Conservation (phyloP, 805 yeast species). For the Maudiozyma bulderi region DNA sequence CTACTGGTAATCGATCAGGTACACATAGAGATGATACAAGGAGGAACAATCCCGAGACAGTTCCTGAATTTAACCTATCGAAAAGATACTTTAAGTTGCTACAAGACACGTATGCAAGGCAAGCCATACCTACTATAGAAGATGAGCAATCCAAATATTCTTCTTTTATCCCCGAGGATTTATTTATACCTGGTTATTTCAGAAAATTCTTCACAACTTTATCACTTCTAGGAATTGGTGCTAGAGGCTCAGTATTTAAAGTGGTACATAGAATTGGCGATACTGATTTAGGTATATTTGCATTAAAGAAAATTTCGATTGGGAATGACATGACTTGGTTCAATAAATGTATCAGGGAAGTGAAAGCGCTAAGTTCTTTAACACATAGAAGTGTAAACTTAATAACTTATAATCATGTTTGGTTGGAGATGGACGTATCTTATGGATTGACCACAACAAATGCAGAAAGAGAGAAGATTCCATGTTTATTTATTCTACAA, state of each 20-base stretch:
- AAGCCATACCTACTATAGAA: background rate
- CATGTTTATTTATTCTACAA: slow-evolving; percentile 72
- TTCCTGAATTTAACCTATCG: slow-evolving; percentile 9
- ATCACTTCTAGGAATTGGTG: slow-evolving; percentile 65
- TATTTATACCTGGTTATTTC: slow-evolving; percentile 79
- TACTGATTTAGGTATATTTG: slow-evolving; percentile 68
- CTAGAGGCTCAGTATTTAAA: slow-evolving; percentile 74
- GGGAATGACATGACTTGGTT: slow-evolving; percentile 69
- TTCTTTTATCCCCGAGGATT: slow-evolving; percentile 36
- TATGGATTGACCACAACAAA: slow-evolving; percentile 22
- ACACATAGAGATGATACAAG: background rate
- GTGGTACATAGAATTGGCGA: slow-evolving; percentile 70
- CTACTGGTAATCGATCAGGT: too few relatives aligned
- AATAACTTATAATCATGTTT: slow-evolving; percentile 81
- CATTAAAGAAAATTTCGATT: slow-evolving; percentile 74
- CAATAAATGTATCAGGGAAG: slow-evolving; percentile 65
- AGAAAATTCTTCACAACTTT: slow-evolving; percentile 56
- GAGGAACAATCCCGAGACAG: background rate
- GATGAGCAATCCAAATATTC: background rate
- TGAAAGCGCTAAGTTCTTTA: slow-evolving; percentile 48
- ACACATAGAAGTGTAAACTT: slow-evolving; percentile 48
- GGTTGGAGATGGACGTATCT: slow-evolving; percentile 66
- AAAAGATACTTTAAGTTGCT: slow-evolving; percentile 15
- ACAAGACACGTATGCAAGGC: slow-evolving; percentile 9
- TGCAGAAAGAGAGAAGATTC: slow-evolving; percentile 29